Evolutionary conservation across 176 grass and related monocot genomes (phyloP), one percentile per base, ranked within the genome.

Genomic region (Chrysopogon serrulatus): DNA sequence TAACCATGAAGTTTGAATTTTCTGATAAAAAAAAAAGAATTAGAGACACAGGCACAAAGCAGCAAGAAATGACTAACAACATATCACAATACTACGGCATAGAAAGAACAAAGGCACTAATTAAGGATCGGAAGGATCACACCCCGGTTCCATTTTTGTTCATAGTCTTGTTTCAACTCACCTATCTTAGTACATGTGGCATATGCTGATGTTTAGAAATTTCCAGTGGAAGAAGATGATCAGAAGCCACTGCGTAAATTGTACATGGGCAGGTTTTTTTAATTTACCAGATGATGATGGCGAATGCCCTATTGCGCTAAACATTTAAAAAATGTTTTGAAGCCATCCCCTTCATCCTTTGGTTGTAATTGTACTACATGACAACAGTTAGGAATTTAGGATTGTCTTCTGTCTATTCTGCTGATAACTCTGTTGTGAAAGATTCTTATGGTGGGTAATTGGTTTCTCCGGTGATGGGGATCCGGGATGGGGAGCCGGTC

Each of bases 291-390:
- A 77, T 82, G 65, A 65, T 57, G 64, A 56, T 77, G 78, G 28
- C 7, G 26, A 57, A 82, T 57, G 43, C 43, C 14, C 5, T 72
- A 72, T 78, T 66, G 27, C 56, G 10, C 16, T 71, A 82, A 77
- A 78, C 73, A 56, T 82, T 86, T 72, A 54, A 43, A 31, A 31
- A 65, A 57, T 77, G 71, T 30, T 76, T 77, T 39, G 34, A 26
- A 16, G 39, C 65, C 64, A n/a, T 85, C 78, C 49, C 27, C 21
- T 23, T 45, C 53, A 37, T 65, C 8, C 17, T 36, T 44, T 35
- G 3, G 26, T 6, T 81, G 65, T 40, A 53, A 16, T 64, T 24
- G 45, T 73, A 32, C 16, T 31, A 48, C 28, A 56, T 64, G 42
- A 65, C 10, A 56, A 18, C 70, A 65, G 4, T 12, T 82, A 65